A percentile compares a stretch with the other conserved stretches of the same genome.
These are phyloP conservation scores for Salix caprea DNA, from an alignment of 345 rosid species.

Conservation along the genomic window DNA sequence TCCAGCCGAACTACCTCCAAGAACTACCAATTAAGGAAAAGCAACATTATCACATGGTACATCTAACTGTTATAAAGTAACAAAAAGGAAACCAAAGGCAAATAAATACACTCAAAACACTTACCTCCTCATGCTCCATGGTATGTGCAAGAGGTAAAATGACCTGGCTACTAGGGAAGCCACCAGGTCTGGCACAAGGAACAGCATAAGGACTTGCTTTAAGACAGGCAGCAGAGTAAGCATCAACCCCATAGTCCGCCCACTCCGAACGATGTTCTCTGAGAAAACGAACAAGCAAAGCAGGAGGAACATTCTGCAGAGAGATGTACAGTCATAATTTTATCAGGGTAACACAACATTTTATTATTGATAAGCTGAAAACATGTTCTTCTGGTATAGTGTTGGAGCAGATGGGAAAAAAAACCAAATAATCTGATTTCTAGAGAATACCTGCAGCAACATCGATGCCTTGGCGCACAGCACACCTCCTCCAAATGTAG, in stretches of 20 bases:
- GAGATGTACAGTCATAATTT: not conserved
- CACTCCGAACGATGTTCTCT: constrained; percentile 98
- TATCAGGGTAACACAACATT: not conserved
- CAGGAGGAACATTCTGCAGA: constrained; percentile 86
- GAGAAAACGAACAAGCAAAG: constrained; percentile 77
- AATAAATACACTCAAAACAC: not conserved
- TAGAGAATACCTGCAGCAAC: constrained; percentile 69
- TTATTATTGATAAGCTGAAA: not conserved
- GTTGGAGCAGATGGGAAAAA: not conserved
- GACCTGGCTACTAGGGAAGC: constrained; percentile 87
- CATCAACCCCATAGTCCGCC: constrained; percentile 93
- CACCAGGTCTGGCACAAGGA: constrained; percentile 81
- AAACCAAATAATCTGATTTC: not conserved
- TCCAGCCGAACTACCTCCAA: constrained; percentile 93
- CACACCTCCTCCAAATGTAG: constrained; percentile 84
- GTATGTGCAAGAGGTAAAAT: constrained; percentile 91
- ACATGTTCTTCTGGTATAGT: not conserved
- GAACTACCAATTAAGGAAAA: constrained; percentile 37
- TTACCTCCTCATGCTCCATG: constrained; percentile 92
- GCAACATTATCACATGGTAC: not conserved
- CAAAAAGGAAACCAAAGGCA: not conserved
- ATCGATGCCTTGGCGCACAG: constrained; percentile 95
- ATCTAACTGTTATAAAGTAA: not conserved
- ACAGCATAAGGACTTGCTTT: constrained; percentile 79
- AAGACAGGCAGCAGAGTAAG: constrained; percentile 79